Conservation (phyloP, 1,139 yeast genomes). For the Candida freyschussii region DNA sequence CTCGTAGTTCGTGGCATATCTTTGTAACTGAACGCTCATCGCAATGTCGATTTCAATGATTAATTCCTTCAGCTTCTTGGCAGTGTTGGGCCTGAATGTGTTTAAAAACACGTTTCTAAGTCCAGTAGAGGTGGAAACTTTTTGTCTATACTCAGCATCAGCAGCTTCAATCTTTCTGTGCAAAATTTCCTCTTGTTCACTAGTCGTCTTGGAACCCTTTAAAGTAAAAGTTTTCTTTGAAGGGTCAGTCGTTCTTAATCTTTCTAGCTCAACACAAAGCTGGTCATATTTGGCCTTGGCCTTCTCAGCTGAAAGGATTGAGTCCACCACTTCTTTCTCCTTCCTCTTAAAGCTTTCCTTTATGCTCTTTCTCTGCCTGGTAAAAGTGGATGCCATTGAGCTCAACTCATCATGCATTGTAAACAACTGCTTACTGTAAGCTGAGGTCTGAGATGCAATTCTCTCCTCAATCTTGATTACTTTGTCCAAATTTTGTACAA, state of each 20-base stretch:
- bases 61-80: constrained; percentile 68
- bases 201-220: constrained; percentile 69
- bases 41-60: constrained; percentile 87
- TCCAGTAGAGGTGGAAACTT: constrained; percentile 68
- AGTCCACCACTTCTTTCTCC: constrained; percentile 80
- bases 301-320: constrained; percentile 81
- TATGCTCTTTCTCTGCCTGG: constrained; percentile 63
- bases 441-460: constrained; percentile 62
- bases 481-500: constrained; percentile 59
- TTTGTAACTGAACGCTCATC: constrained; percentile 78
- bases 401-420: constrained; percentile 82
- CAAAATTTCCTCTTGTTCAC: constrained; percentile 91
- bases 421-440: constrained; percentile 74
- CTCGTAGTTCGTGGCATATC: constrained; percentile 84
- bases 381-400: constrained; percentile 66
- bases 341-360: constrained; percentile 80
- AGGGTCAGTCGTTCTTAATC: constrained; percentile 76
- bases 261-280: constrained; percentile 82
- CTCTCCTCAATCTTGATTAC: constrained; percentile 77
- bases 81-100: constrained; percentile 72
- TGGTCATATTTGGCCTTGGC: constrained; percentile 79
- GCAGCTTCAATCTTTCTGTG: constrained; percentile 76
- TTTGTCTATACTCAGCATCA: constrained; percentile 78
- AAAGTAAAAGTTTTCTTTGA: constrained; percentile 73
- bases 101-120: constrained; percentile 68